Base-by-base conservation (phyloP, 768 basidiomycete genomes). In the Mrakia hoshinonis region DNA sequence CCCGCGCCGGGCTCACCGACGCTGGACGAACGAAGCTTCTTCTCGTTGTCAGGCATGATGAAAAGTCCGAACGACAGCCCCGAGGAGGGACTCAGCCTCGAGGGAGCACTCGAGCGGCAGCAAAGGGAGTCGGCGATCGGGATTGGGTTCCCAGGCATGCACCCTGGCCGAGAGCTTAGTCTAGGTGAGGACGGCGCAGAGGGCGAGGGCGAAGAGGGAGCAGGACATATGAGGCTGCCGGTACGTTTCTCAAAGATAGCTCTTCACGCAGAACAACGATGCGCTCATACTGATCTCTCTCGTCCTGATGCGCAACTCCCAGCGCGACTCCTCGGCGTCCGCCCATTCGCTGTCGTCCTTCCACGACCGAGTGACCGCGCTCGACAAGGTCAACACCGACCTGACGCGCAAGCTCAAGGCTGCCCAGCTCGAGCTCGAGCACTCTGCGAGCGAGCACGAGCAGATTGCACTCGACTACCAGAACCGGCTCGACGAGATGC, bases 401-500 rank as follows among this genome's bases (percentile, higher is more conserved):
- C 66, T 72, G 9, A 58, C 64, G 29, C 52, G 70, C 7, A 60
- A 55, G 47, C 39, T 72, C 34, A 65, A 54, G 34, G 18, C 64
- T n/a, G 52, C 52, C 46, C 54, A 72, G 38, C 38, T 39, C 10
- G 70, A 72, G 39, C 70, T 72, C 43, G 70, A 72, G 36, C 34
- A 52, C 13, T 60, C 54, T 46, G 70, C 64, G 26, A 55, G 64
- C 13, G 70, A 72, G 22, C 31, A 67, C 55, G 70, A 72, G 65
- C 29, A n/a, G n/a, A 34, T 58, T 24, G 47, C 63, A 0, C 31
- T 24, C 18, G 70, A 72, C 20, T 65, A 66, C 29, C 65, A 66
- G 24, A 65, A 38, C 20, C 24, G 65, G n/a, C n/a, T 61, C n/a
- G 70, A 72, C 43, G 70, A 72, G 38, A 24, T 72, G 47, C 18